Conservation (phyloP, 1,284 basidiomycete species). For the Entoloma clypeatum region DNA sequence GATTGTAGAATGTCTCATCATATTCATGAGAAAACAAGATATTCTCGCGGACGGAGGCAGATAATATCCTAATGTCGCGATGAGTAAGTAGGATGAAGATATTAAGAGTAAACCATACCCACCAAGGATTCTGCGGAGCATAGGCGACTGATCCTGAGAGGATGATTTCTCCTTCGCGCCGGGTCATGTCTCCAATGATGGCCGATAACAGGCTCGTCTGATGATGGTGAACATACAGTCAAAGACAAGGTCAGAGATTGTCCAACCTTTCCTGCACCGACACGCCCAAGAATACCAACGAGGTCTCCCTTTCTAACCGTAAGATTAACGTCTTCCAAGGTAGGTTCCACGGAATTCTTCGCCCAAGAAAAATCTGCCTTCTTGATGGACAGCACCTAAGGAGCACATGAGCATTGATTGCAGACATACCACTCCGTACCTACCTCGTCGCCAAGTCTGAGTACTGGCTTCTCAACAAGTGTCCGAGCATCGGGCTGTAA, state of each 20-base stretch:
- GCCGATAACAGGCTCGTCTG: slow-evolving; percentile 72
- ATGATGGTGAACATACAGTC: slow-evolving; percentile 2
- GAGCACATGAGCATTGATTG: slow-evolving; percentile 2
- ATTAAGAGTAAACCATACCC: slow-evolving; percentile 21
- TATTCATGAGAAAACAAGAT: slow-evolving; percentile 89
- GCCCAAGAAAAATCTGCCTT: slow-evolving; percentile 82
- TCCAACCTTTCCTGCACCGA: slow-evolving; percentile 87
- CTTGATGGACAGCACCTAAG: slow-evolving; percentile 62
- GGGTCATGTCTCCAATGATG: slow-evolving; percentile 87
- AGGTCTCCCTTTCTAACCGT: slow-evolving; percentile 83
- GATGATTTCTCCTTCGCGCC: slow-evolving; percentile 68
- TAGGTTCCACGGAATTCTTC: slow-evolving; percentile 51
- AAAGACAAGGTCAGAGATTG: slow-evolving; percentile 10
- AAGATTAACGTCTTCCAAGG: slow-evolving; percentile 76
- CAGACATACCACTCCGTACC: not conserved
- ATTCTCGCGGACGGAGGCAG: slow-evolving; percentile 81
- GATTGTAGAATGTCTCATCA: slow-evolving; percentile 72
- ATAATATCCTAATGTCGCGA: slow-evolving; percentile 63
- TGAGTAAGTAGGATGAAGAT: not conserved
- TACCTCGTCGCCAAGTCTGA: slow-evolving; percentile 63
- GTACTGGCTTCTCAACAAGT: slow-evolving; percentile 39
- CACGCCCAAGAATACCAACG: slow-evolving; percentile 82
- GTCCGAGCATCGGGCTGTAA: slow-evolving; percentile 74
- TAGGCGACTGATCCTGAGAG: slow-evolving; percentile 82
- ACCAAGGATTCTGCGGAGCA: slow-evolving; percentile 89